phyloP scores from a whole-genome alignment of 352 stramenopile genomes.

The Phytophthora foliorum region DNA sequence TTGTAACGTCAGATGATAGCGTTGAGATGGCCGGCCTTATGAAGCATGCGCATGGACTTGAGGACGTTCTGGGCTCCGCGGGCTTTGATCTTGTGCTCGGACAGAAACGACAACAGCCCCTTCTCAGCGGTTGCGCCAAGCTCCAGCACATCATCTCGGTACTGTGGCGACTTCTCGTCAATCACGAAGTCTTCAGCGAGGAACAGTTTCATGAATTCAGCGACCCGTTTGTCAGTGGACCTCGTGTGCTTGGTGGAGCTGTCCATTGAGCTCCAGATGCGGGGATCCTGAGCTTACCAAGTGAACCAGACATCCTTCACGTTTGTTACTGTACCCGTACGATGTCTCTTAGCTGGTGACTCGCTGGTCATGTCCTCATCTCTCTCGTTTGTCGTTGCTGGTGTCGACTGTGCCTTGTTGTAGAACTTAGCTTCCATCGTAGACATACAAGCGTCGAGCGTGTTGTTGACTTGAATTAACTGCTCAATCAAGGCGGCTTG shows the following conservation, averaged over 20 bases:
- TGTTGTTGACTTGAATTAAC: constrained; percentile 10
- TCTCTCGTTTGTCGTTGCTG: neutral
- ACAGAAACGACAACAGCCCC: constrained; percentile 4
- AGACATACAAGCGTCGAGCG: neutral
- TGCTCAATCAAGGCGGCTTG: constrained; percentile 18
- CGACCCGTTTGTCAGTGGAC: constrained; percentile 2
- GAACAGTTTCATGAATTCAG: constrained; percentile 3
- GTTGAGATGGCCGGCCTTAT: constrained; percentile 4
- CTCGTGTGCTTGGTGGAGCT: constrained; percentile 5
- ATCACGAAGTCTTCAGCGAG: neutral
- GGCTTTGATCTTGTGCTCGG: neutral
- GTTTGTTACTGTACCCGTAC: neutral
- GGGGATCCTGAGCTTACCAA: constrained; percentile 17
- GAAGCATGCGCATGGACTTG: constrained; percentile 16
- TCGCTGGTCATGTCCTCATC: neutral
- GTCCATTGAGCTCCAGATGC: constrained; percentile 7
- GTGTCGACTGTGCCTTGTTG: constrained; percentile 5
- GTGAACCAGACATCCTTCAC: constrained; percentile 15
- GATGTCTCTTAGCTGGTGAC: neutral
- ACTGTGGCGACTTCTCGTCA: neutral
- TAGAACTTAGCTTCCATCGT: neutral
- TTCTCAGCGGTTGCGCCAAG: neutral
- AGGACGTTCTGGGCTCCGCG: constrained; percentile 11
- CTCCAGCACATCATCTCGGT: constrained; percentile 1
- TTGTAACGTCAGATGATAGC: neutral